Conservation (phyloP, 495 filamentous ascomycete species). For the Penicillium bovifimosum region DNA sequence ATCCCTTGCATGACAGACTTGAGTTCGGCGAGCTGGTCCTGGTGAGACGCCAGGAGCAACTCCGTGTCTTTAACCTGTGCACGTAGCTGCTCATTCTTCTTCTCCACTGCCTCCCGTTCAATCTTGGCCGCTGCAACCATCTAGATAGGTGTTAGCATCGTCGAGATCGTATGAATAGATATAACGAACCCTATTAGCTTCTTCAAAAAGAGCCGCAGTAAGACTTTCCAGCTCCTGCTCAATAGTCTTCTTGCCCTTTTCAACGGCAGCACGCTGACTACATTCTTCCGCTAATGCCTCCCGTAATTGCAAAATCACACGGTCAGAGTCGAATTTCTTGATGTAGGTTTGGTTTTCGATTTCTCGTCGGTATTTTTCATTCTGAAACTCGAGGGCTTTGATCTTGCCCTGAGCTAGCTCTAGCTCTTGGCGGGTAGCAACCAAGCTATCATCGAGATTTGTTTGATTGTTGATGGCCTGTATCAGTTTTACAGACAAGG, state of each 20-base stretch:
- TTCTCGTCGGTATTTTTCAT: slow-evolving; percentile 65
- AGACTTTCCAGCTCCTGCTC: slow-evolving; percentile 83
- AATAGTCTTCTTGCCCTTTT: slow-evolving; percentile 68
- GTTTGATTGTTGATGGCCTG: slow-evolving; percentile 98
- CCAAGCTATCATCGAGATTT: slow-evolving; percentile 79
- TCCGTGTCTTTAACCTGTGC: slow-evolving; percentile 79
- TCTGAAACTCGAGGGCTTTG: slow-evolving; percentile 59
- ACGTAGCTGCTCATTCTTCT: slow-evolving; percentile 74
- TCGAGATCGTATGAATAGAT: not conserved
- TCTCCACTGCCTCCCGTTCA: slow-evolving; percentile 68
- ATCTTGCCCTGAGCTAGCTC: slow-evolving; percentile 67
- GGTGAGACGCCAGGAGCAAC: slow-evolving; percentile 76
- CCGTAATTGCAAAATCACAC: slow-evolving; percentile 64
- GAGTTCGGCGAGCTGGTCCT: slow-evolving; percentile 87
- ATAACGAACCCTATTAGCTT: slow-evolving; percentile 71
- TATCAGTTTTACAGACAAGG: slow-evolving; percentile 90
- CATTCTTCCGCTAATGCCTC: slow-evolving; percentile 61
- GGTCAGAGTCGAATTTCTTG: slow-evolving; percentile 59
- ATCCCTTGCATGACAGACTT: slow-evolving; percentile 89
- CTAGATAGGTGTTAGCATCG: slow-evolving; percentile 40
- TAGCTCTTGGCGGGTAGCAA: slow-evolving; percentile 75
- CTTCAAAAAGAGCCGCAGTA: slow-evolving; percentile 86
- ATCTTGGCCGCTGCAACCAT: slow-evolving; percentile 82
- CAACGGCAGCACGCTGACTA: slow-evolving; percentile 50
- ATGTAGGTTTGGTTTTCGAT: slow-evolving; percentile 68